phyloP scores from a whole-genome alignment of 1,139 yeast species.

The Zygosaccharomyces pseudobailii region DNA sequence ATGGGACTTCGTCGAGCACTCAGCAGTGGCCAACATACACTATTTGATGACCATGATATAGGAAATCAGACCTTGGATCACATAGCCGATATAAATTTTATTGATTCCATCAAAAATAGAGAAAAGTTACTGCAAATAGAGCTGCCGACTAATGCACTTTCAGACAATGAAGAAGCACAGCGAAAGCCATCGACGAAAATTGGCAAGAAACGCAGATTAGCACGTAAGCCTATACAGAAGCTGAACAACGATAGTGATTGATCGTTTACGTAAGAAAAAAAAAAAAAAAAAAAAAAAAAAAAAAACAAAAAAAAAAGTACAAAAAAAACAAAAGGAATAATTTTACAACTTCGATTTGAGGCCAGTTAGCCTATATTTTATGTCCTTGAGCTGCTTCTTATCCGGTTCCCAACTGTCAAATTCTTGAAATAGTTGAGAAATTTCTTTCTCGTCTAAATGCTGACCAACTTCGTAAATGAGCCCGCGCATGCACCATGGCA shows the following conservation, averaged over 20 bases:
- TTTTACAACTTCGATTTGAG: slow-evolving; percentile 40
- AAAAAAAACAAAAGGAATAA: slow-evolving; percentile 2
- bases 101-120: slow-evolving; percentile 15
- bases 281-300: slow-evolving; percentile 1
- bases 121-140: slow-evolving; percentile 15
- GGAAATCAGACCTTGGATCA: slow-evolving; percentile 16
- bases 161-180: slow-evolving; percentile 11
- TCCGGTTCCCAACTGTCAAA: slow-evolving; percentile 87
- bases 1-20: slow-evolving; percentile 18
- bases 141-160: slow-evolving; percentile 15
- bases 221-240: slow-evolving; percentile 21
- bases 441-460: slow-evolving; percentile 47
- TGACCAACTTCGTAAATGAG: slow-evolving; percentile 52
- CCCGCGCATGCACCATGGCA: slow-evolving; percentile 93
- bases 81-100: slow-evolving; percentile 16
- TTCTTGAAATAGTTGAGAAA: slow-evolving; percentile 56
- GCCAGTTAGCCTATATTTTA: slow-evolving; percentile 80
- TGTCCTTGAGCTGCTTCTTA: slow-evolving; percentile 70
- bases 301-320: not conserved
- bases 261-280: not conserved
- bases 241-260: slow-evolving; percentile 7
- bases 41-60: slow-evolving; percentile 16
- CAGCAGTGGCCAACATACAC: slow-evolving; percentile 16
- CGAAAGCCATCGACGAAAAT: not conserved
- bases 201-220: slow-evolving; percentile 19